Percentiles rank a stretch among this genome's conserved stretches.
Conservation (phyloP, 208 protist species). For the Acanthamoeba triangularis region DNA sequence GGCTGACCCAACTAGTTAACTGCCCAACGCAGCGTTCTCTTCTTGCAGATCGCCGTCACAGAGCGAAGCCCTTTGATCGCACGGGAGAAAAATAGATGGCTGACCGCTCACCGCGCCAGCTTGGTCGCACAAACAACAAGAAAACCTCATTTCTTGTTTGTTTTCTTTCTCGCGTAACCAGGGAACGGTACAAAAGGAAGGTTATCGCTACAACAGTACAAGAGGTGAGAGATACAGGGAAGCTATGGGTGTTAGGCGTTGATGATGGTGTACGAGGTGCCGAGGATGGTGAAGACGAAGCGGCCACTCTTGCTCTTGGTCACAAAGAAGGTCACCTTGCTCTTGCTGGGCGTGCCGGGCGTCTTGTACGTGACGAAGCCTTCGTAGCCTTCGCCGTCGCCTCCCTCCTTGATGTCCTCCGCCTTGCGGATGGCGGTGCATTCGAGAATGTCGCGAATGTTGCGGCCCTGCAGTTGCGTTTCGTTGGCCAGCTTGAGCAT, state of each 20-base stretch:
- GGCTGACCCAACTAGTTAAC: neutral
- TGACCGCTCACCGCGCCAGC: too few relatives aligned
- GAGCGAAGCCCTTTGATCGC: too few relatives aligned
- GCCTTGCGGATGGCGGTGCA: neutral
- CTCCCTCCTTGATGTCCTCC: slow-evolving; percentile 24
- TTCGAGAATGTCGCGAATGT: neutral
- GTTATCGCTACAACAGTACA: too few relatives aligned
- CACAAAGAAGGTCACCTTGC: neutral
- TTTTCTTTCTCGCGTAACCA: too few relatives aligned
- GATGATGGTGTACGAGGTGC: neutral
- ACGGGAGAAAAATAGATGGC: too few relatives aligned
- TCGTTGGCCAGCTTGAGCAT: neutral
- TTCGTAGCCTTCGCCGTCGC: neutral
- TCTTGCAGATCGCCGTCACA: too few relatives aligned
- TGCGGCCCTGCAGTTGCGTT: neutral
- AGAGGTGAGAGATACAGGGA: too few relatives aligned
- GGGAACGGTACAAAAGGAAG: too few relatives aligned
- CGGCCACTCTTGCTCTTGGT: slow-evolving; percentile 24
- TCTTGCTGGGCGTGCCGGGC: neutral
- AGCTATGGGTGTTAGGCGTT: neutral
- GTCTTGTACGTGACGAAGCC: neutral
- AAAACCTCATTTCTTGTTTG: too few relatives aligned
- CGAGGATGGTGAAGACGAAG: slow-evolving; percentile 4
- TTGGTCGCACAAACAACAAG: too few relatives aligned
- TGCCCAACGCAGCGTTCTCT: neutral